Base-by-base conservation (phyloP, 345 rosid genomes). In the Odontarrhena argentea region DNA sequence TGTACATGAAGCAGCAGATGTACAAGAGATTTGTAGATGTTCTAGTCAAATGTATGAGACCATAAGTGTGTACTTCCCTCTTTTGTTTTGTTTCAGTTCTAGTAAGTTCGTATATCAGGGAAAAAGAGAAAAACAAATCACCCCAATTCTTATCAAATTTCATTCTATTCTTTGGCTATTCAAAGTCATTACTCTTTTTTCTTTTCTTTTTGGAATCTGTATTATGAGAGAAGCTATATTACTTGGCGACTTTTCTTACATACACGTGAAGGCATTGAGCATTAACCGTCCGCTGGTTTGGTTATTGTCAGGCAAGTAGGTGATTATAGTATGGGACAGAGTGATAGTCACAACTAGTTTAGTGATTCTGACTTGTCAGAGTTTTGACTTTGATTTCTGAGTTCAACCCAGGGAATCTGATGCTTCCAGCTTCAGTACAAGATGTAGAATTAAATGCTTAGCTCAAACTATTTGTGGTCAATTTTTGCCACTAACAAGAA, bases 1-100 rank as follows among this genome's bases (percentile, higher is more conserved):
- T 81, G 91, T 85, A 84, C 76, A 71, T 90, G 89, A 93, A 93
- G 83, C 78, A 81, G 74, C 97, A 93, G 58, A 88, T 85, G 96
- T 93, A 86, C 86, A 86, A 78, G 80, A 90, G 81, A 75, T 83
- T 90, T 63, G 90, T 84, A n/a, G 83, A 81, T 69, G 89, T 90
- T 70, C 79, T 93, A 43, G 77, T 81, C 73, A 86, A 65, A 77
- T 90, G 98, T 81, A 84, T 93, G 96, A 86, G 92, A 65, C 77
- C 79, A 61, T 67, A 47, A 63, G n/a, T 51, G 13, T 47, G 71
- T 66, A 36, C 35, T 51, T 51, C 41, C 48, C 15, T 58, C 34
- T 4, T 56, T 57, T 49, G 2, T 15, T 49, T 40, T 51, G 8
- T 14, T 42, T 41, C 50, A 36, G 45, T 64, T 70, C 5, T 13